phyloP scores from a whole-genome alignment of 2,329 filamentous ascomycete species.

The Colletotrichum australisinense region DNA sequence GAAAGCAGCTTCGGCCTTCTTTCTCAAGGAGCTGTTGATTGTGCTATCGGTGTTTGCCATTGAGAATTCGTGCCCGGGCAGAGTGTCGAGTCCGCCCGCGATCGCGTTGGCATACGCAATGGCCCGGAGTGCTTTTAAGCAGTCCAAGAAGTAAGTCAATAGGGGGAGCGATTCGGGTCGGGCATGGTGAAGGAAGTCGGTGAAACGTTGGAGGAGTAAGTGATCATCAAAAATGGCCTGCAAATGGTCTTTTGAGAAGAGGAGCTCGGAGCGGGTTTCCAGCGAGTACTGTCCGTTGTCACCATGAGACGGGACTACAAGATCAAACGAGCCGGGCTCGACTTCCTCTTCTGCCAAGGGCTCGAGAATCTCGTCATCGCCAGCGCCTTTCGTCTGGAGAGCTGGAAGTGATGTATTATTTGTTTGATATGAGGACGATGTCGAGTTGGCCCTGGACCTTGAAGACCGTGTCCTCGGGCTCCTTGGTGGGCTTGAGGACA shows the following conservation, averaged over 20 bases:
- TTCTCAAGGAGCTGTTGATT: slow-evolving; percentile 68
- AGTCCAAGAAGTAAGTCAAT: slow-evolving; percentile 78
- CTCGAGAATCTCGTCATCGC: slow-evolving; percentile 45
- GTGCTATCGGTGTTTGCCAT: slow-evolving; percentile 61
- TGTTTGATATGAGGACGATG: slow-evolving; percentile 43
- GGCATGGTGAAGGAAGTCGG: slow-evolving; percentile 70
- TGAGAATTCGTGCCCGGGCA: slow-evolving; percentile 68
- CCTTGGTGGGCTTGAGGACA: slow-evolving; percentile 41
- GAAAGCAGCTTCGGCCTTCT: slow-evolving; percentile 74
- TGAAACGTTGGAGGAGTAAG: slow-evolving; percentile 72
- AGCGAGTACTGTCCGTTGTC: slow-evolving; percentile 57
- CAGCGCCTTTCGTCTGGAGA: slow-evolving; percentile 39
- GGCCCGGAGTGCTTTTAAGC: slow-evolving; percentile 76
- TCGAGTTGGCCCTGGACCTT: slow-evolving; percentile 42
- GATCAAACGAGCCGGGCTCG: slow-evolving; percentile 52
- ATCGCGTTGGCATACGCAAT: slow-evolving; percentile 79
- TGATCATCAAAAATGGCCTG: slow-evolving; percentile 73
- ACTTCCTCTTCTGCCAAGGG: slow-evolving; percentile 50
- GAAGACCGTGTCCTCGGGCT: slow-evolving; percentile 43
- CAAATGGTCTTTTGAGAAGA: slow-evolving; percentile 76
- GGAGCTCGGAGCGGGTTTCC: slow-evolving; percentile 71
- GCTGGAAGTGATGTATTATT: slow-evolving; percentile 38
- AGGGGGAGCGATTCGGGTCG: slow-evolving; percentile 73
- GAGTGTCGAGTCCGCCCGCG: slow-evolving; percentile 67
- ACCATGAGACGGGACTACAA: slow-evolving; percentile 41